Base-by-base conservation (phyloP, 768 basidiomycete species). In the Tulasnella sp. region DNA sequence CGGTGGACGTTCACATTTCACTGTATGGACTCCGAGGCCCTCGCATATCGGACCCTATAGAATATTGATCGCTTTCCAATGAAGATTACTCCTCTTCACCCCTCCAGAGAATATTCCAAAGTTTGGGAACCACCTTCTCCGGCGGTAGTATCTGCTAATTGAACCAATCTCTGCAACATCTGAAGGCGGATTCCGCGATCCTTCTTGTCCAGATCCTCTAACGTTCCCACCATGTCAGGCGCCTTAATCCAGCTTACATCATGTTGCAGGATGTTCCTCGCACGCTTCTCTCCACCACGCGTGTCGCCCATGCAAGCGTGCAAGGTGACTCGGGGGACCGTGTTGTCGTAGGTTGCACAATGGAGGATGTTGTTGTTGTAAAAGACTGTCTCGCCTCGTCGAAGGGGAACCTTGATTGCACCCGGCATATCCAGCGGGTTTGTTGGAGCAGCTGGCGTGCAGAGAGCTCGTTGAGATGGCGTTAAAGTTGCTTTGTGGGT, bases 301-400 rank as follows among this genome's bases (percentile, higher is more conserved):
- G 85, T 83, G 77, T 90, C 87, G 2, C 91, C 91, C 81, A 91
- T 88, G 67, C 85, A 87, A 0, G 86, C 92, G 78, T 93, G 93
- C 7, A 94, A 85, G 2, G 92, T 93, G 37, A 89, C 88, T 2
- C 92, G 86, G 40, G 82, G 83, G 29, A 81, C 80, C 25, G 81
- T 81, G 0, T 86, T 83, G 76, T 85, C 85, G 81, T 93, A 93
- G 7, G 86, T 85, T 5, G 89, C 91, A 75, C 91, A 91, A 79
- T 93, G 92, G 12, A 93, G 84, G 76, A 93, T 90, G 80, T 93
- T 93, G 78, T 87, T 89, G 80, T 92, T 91, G 81, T 93, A 93
- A 82, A 93, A 93, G 31, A 91, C 90, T 0, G 90, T 90, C 77
- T 93, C 90, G 0, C 92, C 91, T 0, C 89, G 91, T 90, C 78